Base-by-base conservation (phyloP, 164 flowering plant species). In the Umbellularia californica region DNA sequence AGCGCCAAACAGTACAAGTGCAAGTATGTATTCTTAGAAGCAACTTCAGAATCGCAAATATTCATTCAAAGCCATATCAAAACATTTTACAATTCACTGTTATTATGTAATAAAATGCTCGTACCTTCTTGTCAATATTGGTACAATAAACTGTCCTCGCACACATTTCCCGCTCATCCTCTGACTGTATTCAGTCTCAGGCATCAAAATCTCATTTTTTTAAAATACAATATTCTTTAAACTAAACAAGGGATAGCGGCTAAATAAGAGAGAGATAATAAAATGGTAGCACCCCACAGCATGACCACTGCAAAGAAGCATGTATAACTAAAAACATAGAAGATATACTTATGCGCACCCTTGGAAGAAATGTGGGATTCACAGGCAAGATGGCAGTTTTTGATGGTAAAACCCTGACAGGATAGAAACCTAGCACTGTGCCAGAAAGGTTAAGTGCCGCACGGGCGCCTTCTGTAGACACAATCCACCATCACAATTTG, bases 331-430 rank as follows among this genome's bases (percentile, higher is more conserved):
- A 30, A 72, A 22, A 55, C 60, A 22, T 23, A 79, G 71, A 24
- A 30, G 20, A 30, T 15, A 24, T 65, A 62, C 58, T 70, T 55
- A 35, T 80, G 66, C 86, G 81, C 75, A 95, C 99, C 94, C 92
- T 86, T 33, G 99, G 99, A 78, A 95, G 84, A 79, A 89, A 95
- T 33, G 95, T 89, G 52, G 99, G 98, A 79, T 95, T 95, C 74
- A 95, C 99, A 75, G 99, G 99, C 69, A 97, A 92, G 74, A 95
- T 95, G 24, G 99, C 99, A 76, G 99, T 95, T 81, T 95, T 95
- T 6, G 99, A 95, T 78, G 98, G 99, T 72, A 93, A 89, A 79
- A 95, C 97, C 77, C 89, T 87, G 9, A 95, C 92, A 60, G 99
- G 98, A 80, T 95, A 93, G 76, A 70, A 95, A n/a, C 99, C 98